Base-by-base conservation (phyloP, 257 asterid species). In the Nicotiana noctiflora region DNA sequence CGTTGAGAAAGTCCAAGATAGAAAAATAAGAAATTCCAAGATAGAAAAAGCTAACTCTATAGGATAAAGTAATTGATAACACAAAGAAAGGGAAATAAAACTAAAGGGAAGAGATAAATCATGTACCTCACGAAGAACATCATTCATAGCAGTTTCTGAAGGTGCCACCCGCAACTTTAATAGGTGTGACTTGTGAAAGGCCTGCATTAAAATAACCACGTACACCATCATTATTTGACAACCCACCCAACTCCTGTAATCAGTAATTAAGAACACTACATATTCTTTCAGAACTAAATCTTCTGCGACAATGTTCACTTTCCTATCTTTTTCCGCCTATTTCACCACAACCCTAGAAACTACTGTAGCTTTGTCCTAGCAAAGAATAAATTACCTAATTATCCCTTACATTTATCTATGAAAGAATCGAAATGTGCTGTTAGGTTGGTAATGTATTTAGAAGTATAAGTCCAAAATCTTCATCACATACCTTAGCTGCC, bases 101-200 rank as follows among this genome's bases (percentile, higher is more conserved):
- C 1, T 49, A 61, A 49, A 74, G 23, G 78, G 60, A 74, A 34
- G 44, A 44, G 40, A 75, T 51, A 64, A 86, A 80, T 32, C 65
- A 83, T 57, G 29, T 89, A 94, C 99, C 99, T 96, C 99, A 21
- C 98, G 99, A 56, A 90, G 87, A 81, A 96, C 99, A 87, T 96
- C 99, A 63, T 92, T 88, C 99, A 96, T 94, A 77, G 99, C 99
- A 88, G 99, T 96, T 88, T 96, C 98, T 2, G 98, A 94, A 62
- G 99, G 98, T 81, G 97, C 96, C 12, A 96, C 99, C 75, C 98
- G 91, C 86, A 90, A 90, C 92, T 96, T 96, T 86, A 87, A 85
- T 87, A 96, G 84, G 89, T 96, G 98, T 86, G 97, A 94, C 90
- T 96, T 96, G 91, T 94, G 99, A 86, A 96, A 96, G 82, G 98